These are phyloP conservation scores for Dryas integrifolia DNA, from an alignment of 331 rosid species.

Conservation along the genomic window DNA sequence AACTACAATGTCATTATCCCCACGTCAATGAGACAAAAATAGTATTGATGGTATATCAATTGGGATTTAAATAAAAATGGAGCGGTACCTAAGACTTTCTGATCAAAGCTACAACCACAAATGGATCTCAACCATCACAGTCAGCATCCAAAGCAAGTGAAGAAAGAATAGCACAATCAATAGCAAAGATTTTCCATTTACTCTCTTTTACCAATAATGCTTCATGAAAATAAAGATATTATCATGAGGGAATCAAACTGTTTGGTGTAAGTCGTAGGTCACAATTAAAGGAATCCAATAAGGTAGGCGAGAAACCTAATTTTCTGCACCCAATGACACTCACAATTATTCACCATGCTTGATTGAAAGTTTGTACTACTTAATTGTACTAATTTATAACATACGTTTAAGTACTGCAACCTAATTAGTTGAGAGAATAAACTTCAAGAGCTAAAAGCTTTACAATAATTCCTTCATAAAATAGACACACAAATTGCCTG, in stretches of 20 bases:
- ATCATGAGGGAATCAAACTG: neutral
- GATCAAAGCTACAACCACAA: neutral
- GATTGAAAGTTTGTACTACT: neutral
- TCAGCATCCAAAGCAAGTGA: neutral
- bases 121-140: neutral
- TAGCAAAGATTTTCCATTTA: neutral
- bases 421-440: neutral
- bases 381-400: neutral
- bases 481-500: neutral
- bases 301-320: neutral
- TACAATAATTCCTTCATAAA: neutral
- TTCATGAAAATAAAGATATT: neutral
- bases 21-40: neutral
- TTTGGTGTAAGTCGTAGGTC: neutral
- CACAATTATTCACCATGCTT: neutral
- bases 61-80: neutral
- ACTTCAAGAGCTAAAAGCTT: neutral
- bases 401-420: neutral
- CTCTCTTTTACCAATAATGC: neutral
- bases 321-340: constrained; percentile 1
- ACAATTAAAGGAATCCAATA: neutral
- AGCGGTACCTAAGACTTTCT: neutral
- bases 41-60: neutral
- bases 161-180: neutral
- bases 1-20: neutral